phyloP scores from a whole-genome alignment of 768 basidiomycete species.

The Mycena kentingensis region DNA sequence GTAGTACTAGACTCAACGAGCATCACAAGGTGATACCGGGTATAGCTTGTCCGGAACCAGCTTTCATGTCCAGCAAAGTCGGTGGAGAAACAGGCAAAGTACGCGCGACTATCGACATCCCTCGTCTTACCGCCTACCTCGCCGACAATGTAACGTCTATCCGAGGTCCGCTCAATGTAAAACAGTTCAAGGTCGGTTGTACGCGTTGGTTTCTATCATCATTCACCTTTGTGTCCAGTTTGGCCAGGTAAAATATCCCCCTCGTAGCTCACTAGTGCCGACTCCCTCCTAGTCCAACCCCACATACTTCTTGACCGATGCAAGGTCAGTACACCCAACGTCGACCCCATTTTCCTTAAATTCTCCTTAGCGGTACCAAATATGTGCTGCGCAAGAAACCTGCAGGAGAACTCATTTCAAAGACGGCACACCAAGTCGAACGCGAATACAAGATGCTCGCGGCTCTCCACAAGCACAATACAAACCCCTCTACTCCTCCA shows the following conservation, averaged over 20 bases:
- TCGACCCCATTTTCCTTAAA: not conserved
- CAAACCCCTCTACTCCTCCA: constrained; percentile 47
- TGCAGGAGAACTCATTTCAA: constrained; percentile 79
- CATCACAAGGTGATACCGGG: not conserved
- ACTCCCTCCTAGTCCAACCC: constrained; percentile 75
- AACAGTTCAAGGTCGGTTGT: constrained; percentile 98
- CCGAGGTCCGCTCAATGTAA: constrained; percentile 67
- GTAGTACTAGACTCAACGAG: not conserved
- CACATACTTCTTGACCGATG: constrained; percentile 89
- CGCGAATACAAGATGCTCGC: constrained; percentile 84
- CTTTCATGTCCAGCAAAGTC: constrained; percentile 45
- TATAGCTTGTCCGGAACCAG: constrained; percentile 7
- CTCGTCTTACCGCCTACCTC: constrained; percentile 68
- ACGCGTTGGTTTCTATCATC: constrained; percentile 26
- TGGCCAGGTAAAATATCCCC: constrained; percentile 70
- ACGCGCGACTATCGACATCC: constrained; percentile 67
- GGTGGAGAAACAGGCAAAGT: constrained; percentile 79
- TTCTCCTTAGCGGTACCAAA: constrained; percentile 45
- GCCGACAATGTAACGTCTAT: constrained; percentile 54
- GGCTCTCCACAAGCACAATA: constrained; percentile 78
- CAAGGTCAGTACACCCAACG: constrained; percentile 47
- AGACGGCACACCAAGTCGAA: constrained; percentile 94
- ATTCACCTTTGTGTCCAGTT: constrained; percentile 48
- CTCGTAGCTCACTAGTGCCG: not conserved
- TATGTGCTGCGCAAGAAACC: constrained; percentile 95